These are phyloP conservation scores for Cicer cuneatum DNA, from an alignment of 306 rosid genomes.

Conservation along the genomic window DNA sequence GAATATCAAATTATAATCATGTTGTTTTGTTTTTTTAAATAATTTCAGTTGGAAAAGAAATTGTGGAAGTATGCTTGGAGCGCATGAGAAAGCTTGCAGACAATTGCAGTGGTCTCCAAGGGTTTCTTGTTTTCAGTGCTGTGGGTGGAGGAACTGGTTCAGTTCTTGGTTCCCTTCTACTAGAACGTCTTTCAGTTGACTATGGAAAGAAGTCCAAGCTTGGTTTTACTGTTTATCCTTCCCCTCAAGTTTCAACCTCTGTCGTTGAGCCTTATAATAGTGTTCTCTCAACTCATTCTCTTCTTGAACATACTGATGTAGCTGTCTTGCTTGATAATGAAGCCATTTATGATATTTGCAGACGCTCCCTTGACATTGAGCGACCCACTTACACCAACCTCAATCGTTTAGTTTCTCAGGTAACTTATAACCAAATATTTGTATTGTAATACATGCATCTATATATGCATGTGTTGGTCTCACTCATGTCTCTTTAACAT, in stretches of 20 bases:
- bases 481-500: neutral
- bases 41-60: slow-evolving; percentile 80
- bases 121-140: slow-evolving; percentile 82
- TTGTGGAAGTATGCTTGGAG: slow-evolving; percentile 85
- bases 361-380: slow-evolving; percentile 87
- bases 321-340: slow-evolving; percentile 78
- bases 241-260: slow-evolving; percentile 89
- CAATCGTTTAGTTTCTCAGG: slow-evolving; percentile 85
- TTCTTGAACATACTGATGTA: slow-evolving; percentile 84
- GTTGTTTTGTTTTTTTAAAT: neutral
- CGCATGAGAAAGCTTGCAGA: slow-evolving; percentile 84
- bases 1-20: neutral
- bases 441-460: neutral
- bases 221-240: slow-evolving; percentile 86
- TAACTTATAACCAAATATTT: neutral
- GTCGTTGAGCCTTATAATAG: slow-evolving; percentile 94
- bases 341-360: slow-evolving; percentile 83
- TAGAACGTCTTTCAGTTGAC: slow-evolving; percentile 76
- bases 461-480: too few species aligned
- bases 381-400: slow-evolving; percentile 88
- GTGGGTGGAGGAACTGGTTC: slow-evolving; percentile 92
- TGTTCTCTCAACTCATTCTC: slow-evolving; percentile 89
- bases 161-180: slow-evolving; percentile 80
- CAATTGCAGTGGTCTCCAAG: slow-evolving; percentile 89
- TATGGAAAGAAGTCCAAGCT: slow-evolving; percentile 68